Conservation (phyloP, 805 yeast genomes). For the Metschnikowia kofuensis region DNA sequence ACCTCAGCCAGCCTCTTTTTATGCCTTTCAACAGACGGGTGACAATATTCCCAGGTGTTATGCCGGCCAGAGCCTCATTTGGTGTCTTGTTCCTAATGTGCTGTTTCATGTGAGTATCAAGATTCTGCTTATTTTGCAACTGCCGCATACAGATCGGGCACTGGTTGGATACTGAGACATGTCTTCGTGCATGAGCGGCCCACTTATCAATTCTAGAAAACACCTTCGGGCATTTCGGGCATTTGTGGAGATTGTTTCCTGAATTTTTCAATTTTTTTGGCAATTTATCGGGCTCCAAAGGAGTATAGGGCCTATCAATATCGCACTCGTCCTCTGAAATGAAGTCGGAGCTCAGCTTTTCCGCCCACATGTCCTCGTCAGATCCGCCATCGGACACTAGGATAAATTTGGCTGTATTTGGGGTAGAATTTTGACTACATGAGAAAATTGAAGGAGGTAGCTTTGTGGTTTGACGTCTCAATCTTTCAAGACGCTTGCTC, state of each 20-base stretch:
- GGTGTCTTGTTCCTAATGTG: neutral
- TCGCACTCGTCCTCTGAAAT: neutral
- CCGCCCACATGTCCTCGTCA: neutral
- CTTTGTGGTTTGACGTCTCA: neutral
- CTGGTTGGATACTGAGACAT: neutral
- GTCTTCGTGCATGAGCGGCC: neutral
- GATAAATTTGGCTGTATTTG: neutral
- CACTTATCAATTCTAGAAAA: neutral
- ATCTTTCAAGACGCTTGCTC: neutral
- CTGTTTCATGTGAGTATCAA: neutral
- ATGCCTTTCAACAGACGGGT: too few species aligned
- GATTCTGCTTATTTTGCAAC: neutral
- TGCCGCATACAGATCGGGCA: neutral
- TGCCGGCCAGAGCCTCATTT: too few species aligned
- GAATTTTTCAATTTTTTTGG: neutral
- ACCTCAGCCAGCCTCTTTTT: too few species aligned
- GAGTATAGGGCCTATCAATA: neutral
- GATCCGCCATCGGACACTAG: neutral
- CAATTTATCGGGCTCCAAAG: too few species aligned
- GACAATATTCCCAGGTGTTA: too few species aligned
- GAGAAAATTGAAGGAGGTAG: neutral
- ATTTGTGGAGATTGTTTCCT: neutral
- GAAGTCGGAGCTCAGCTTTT: neutral
- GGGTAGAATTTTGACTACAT: neutral
- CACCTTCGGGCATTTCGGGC: neutral